These are phyloP conservation scores for Saturnispora quitensis DNA, from an alignment of 805 yeast species.

Conservation along the genomic window DNA sequence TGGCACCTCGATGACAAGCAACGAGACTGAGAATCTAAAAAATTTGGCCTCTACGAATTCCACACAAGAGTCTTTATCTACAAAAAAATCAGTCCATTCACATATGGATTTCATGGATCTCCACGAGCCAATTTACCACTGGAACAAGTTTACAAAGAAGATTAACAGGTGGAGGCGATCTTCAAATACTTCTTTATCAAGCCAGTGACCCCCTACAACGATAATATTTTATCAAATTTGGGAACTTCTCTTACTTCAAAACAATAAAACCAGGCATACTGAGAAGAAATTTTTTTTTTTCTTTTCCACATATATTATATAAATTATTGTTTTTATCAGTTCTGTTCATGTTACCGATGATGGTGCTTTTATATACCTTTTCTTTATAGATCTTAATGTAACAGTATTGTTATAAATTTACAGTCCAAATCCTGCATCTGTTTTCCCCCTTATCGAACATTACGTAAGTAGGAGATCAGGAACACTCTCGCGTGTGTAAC, in stretches of 20 bases:
- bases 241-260: neutral
- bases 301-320: neutral
- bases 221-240: neutral
- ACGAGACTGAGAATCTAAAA: neutral
- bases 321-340: neutral
- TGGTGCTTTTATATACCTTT: neutral
- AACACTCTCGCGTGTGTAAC: neutral
- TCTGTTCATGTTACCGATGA: neutral
- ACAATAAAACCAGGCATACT: neutral
- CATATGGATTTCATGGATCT: neutral
- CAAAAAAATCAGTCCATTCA: neutral
- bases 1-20: neutral
- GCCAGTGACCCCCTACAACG: neutral
- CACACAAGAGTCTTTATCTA: neutral
- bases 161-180: conserved; percentile 25
- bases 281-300: neutral
- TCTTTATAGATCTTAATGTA: neutral
- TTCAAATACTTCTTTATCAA: conserved; percentile 17
- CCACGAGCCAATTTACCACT: conserved; percentile 8
- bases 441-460: neutral
- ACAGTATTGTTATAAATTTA: neutral
- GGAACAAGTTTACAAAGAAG: conserved; percentile 22
- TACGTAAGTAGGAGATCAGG: neutral
- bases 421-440: neutral
- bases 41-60: neutral